Percentiles rank a stretch among this genome's conserved stretches.
Conservation (phyloP, 2,329 filamentous ascomycete species). For the Fusarium keratoplasticum region DNA sequence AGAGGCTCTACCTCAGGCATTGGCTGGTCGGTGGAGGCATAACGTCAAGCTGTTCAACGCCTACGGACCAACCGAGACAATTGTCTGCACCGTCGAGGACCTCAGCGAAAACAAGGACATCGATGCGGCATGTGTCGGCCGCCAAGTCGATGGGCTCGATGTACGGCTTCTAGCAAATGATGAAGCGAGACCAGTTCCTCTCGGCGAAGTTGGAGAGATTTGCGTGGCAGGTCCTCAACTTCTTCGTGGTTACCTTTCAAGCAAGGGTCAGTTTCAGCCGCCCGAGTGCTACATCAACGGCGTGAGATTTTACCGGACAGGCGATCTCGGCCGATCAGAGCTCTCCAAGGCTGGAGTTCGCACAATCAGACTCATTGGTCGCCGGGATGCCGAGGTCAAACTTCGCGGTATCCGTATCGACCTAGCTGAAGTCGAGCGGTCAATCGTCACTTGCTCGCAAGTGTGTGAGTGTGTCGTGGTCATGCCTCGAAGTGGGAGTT, state of each 20-base stretch:
- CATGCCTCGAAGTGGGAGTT: background rate
- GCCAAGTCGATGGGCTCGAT: background rate
- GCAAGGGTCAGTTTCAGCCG: background rate
- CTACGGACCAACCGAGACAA: background rate
- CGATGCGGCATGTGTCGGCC: background rate
- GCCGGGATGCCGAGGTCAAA: background rate
- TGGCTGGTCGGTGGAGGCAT: background rate
- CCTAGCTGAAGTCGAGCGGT: background rate
- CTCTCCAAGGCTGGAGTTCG: background rate
- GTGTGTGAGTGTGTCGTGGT: background rate
- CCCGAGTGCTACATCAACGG: background rate
- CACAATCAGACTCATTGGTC: background rate
- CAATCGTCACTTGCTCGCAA: background rate
- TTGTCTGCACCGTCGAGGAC: background rate
- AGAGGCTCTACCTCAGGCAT: background rate
- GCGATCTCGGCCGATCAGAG: background rate
- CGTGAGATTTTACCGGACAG: background rate
- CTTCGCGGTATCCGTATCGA: background rate
- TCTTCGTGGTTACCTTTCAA: background rate
- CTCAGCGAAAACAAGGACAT: background rate
- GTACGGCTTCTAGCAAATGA: background rate
- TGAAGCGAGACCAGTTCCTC: background rate
- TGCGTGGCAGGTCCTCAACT: background rate
- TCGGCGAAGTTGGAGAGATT: background rate
- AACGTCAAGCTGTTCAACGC: background rate